Conservation (phyloP, 805 yeast genomes). For the Barnettozyma salicaria region DNA sequence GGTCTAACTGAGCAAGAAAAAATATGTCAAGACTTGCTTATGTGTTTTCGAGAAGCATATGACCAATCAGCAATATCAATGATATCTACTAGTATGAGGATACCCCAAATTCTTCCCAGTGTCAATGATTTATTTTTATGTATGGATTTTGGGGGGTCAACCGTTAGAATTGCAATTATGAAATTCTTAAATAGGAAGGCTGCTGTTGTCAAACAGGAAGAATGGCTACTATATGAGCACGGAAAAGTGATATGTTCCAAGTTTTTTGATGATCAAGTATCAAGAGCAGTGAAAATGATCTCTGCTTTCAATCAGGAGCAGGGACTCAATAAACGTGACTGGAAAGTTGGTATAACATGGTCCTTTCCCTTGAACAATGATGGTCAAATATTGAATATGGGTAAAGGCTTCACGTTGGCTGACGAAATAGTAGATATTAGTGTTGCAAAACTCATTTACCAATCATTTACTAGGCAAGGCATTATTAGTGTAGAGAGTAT, state of each 20-base stretch:
- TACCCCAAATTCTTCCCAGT: slow-evolving; percentile 5
- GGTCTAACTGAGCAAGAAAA: neutral
- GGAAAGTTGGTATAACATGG: slow-evolving; percentile 45
- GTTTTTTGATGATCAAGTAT: slow-evolving; percentile 38
- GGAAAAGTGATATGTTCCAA: slow-evolving; percentile 34
- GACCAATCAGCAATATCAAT: slow-evolving; percentile 10
- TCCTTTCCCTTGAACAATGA: slow-evolving; percentile 46
- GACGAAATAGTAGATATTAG: slow-evolving; percentile 36
- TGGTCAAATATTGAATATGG: slow-evolving; percentile 41
- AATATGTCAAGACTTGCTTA: neutral
- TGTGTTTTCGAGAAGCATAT: neutral
- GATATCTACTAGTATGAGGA: slow-evolving; percentile 10
- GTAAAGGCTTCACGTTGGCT: slow-evolving; percentile 53
- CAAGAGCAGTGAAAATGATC: slow-evolving; percentile 17
- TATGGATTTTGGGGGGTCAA: slow-evolving; percentile 56
- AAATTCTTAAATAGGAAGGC: slow-evolving; percentile 2
- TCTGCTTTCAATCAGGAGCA: neutral
- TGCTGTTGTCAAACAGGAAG: slow-evolving; percentile 2
- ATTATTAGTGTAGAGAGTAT: slow-evolving; percentile 33
- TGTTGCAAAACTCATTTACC: slow-evolving; percentile 37
- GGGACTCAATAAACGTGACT: neutral
- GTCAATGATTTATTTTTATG: slow-evolving; percentile 16
- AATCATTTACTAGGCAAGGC: slow-evolving; percentile 22
- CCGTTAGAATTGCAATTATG: slow-evolving; percentile 35
- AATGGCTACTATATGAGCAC: slow-evolving; percentile 16